Evolutionary conservation across 345 rosid species (phyloP), one percentile per base, ranked within the genome.

Genomic region (Eucalyptus leucophloia): DNA sequence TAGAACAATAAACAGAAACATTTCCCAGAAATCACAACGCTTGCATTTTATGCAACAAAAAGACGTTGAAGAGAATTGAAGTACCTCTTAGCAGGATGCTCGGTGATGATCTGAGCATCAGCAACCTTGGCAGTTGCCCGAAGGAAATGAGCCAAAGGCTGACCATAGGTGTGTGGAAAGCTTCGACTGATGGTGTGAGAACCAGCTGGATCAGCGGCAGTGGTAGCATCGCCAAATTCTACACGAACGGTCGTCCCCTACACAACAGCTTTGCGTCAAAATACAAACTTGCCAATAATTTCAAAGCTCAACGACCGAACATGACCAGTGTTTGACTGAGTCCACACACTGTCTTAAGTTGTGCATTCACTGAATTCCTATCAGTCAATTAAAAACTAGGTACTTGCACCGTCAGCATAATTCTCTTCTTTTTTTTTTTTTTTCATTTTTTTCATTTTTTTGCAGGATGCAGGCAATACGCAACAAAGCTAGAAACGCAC

Each of bases 221-320:
- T 92, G 45, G 99, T 94, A 69, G 93, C 91, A 93, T 98, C 99
- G 56, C 99, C 99, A 93, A 95, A 92, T 93, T 97, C 99, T 24
- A 98, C 99, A 88, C 99, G 96, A 40, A 98, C 99, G 37, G 98
- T 93, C 50, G 97, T 96, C 60, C 99, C 99, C 99, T 98, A 92
- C 72, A 89, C 50, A 90, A 88, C 54, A 32, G 26, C 47, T 21
- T 54, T 37, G 12, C 11, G 88, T 60, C 88, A 54, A 87, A 24
- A 40, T 51, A 37, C 69, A 54, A 37, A 40, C 85, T 40, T 40
- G 16, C 28, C 15, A 77, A 77, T 3, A 77, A 21, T 77, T 77
- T 77, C 85, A 77, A 77, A 40, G 47, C 13, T 40, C 24, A 40
- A 77, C 26, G 30, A 77, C 85, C 47, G 45, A 77, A 2, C 85